phyloP scores from a whole-genome alignment of 2,329 filamentous ascomycete species.

The Tolypocladium ovalisporum region DNA sequence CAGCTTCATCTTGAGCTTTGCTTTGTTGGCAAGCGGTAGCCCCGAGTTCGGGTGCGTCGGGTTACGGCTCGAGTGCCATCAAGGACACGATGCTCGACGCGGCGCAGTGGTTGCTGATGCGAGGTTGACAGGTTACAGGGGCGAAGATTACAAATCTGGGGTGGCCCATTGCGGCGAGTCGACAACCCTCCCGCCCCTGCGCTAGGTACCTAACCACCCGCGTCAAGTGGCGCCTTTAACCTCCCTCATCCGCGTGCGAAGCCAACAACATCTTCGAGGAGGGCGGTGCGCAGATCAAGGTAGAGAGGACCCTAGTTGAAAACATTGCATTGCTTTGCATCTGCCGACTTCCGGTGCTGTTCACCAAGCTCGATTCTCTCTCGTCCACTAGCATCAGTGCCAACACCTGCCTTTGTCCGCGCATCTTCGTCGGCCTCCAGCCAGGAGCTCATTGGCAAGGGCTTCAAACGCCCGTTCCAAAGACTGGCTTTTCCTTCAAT shows the following conservation, averaged over 20 bases:
- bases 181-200: not conserved
- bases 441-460: not conserved
- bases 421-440: not conserved
- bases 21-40: not conserved
- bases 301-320: not conserved
- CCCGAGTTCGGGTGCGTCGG: not conserved
- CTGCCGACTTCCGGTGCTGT: not conserved
- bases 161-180: not conserved
- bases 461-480: not conserved
- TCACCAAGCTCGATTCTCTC: not conserved
- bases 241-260: not conserved
- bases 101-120: not conserved
- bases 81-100: not conserved
- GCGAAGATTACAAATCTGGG: not conserved
- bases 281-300: not conserved
- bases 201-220: not conserved
- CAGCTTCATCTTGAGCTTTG: conserved; percentile 36
- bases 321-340: not conserved
- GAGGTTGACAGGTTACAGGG: not conserved
- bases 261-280: not conserved
- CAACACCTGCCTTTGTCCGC: not conserved
- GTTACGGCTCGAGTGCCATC: not conserved
- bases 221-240: not conserved
- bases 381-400: not conserved
- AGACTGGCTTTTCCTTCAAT: not conserved